Evolutionary conservation across 1,139 yeast genomes (phyloP).

Genomic region (Hanseniaspora sp.): DNA sequence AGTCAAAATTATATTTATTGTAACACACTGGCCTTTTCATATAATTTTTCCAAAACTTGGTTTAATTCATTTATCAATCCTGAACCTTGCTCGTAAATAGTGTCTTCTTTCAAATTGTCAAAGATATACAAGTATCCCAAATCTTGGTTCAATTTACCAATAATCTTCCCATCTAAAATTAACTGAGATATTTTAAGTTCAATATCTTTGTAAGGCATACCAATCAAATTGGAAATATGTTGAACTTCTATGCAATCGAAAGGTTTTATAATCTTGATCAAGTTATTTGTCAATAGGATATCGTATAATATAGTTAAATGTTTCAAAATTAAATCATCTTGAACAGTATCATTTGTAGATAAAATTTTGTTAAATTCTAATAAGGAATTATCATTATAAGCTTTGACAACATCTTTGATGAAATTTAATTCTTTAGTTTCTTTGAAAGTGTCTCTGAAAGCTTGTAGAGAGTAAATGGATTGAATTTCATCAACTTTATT

Average conservation of each 20-base stretch:
- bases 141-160: slow-evolving; percentile 95
- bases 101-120: slow-evolving; percentile 80
- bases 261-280: slow-evolving; percentile 90
- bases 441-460: slow-evolving; percentile 27
- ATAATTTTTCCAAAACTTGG: slow-evolving; percentile 76
- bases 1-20: slow-evolving; percentile 31
- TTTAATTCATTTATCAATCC: slow-evolving; percentile 82
- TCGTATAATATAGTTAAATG: slow-evolving; percentile 92
- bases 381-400: slow-evolving; percentile 80
- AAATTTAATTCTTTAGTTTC: slow-evolving; percentile 43
- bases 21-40: slow-evolving; percentile 81
- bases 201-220: slow-evolving; percentile 75
- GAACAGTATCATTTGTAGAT: slow-evolving; percentile 57
- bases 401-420: slow-evolving; percentile 84
- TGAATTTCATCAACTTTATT: slow-evolving; percentile 71
- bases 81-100: slow-evolving; percentile 77
- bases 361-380: slow-evolving; percentile 80
- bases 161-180: slow-evolving; percentile 88
- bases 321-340: slow-evolving; percentile 79
- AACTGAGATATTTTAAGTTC: slow-evolving; percentile 92
- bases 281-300: slow-evolving; percentile 80
- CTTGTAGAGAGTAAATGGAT: slow-evolving; percentile 12
- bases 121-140: slow-evolving; percentile 93
- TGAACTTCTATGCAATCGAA: slow-evolving; percentile 87
- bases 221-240: slow-evolving; percentile 79